Percentiles rank a stretch among this genome's conserved stretches.
Conservation (phyloP, 768 basidiomycete genomes). For the Suillus variegatus region DNA sequence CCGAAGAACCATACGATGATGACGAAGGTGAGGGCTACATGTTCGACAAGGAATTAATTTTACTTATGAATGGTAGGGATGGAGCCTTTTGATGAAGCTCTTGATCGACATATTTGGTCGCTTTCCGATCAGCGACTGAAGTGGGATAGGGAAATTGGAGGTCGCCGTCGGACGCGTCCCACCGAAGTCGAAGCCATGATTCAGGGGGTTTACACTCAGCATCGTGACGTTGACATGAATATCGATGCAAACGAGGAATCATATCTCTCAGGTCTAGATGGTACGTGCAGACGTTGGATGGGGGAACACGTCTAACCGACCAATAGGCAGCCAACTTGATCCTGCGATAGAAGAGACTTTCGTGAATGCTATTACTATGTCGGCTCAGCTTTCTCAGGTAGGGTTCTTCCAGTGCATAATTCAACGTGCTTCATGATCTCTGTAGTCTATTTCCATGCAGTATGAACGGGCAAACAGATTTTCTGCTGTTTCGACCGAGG, state of each 20-base stretch:
- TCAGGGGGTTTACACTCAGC: conserved; percentile 38
- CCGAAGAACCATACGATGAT: conserved; percentile 60
- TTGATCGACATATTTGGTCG: conserved; percentile 83
- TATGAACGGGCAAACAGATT: conserved; percentile 51
- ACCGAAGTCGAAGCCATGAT: conserved; percentile 47
- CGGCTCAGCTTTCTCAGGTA: conserved; percentile 56
- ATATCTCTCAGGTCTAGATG: conserved; percentile 13
- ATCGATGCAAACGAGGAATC: conserved; percentile 14
- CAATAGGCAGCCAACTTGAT: conserved; percentile 23
- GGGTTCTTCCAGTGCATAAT: conserved; percentile 6
- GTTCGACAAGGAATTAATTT: conserved; percentile 4
- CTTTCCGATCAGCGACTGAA: conserved; percentile 72
- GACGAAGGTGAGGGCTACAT: conserved; percentile 46
- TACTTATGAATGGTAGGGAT: conserved; percentile 44
- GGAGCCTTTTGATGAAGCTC: conserved; percentile 84
- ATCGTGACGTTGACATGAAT: conserved; percentile 32
- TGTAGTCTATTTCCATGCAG: conserved; percentile 49
- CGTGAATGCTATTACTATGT: conserved; percentile 39
- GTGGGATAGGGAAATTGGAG: conserved; percentile 73
- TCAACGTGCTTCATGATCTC: not conserved
- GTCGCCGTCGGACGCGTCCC: conserved; percentile 65
- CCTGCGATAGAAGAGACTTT: conserved; percentile 27
- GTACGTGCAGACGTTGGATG: conserved; percentile 1
- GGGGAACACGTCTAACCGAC: conserved; percentile 6
- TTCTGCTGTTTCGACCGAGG: conserved; percentile 46